Evolutionary conservation across 257 asterid genomes (phyloP), one percentile per base, ranked within the genome.

Genomic region (Jacaranda mimosifolia): DNA sequence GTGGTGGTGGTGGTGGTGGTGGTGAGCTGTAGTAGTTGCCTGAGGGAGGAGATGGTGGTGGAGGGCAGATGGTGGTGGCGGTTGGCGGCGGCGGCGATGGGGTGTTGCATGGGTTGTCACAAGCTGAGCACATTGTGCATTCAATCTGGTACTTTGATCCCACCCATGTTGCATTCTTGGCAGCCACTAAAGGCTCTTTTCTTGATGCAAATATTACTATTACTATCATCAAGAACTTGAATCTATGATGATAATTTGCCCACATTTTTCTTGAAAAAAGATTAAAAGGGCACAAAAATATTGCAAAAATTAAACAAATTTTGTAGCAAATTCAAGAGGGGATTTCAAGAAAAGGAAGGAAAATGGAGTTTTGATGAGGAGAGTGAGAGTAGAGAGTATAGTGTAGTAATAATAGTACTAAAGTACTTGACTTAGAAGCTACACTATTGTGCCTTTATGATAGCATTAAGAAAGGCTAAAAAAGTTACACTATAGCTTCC

Each of bases 41-140:
- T 10, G 90, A 70, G 79, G 92, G 90, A 4, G 90, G 91, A 21
- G 97, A 82, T 2, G 98, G 96, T 11, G 98, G 93, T 0, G 97
- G 98, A 42, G 97, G 96, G 75, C 91, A n/a, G n/a, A n/a, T n/a
- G n/a, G n/a, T n/a, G 80, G 80, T 77, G 65, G 81, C 10, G 70
- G 85, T 32, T 75, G 96, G 19, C 0, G 90, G 57, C 1, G 91
- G 85, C 0, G 95, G 85, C 5, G 98, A 89, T 7, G 91, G 87
- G 63, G 90, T 76, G 91, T 58, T 73, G 83, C 98, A 94, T 1
- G 98, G 98, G 82, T 90, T 94, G 90, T 94, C 98, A 72, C 98
- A 94, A 0, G 94, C 94, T 1, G 97, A 83, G 86, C 98, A 94
- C 98, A 92, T 90, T 76, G 97, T 92, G 85, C 98, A 94, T 77